Base-by-base conservation (phyloP, 2,329 filamentous ascomycete genomes). In the Aspergillus carbonarius region DNA sequence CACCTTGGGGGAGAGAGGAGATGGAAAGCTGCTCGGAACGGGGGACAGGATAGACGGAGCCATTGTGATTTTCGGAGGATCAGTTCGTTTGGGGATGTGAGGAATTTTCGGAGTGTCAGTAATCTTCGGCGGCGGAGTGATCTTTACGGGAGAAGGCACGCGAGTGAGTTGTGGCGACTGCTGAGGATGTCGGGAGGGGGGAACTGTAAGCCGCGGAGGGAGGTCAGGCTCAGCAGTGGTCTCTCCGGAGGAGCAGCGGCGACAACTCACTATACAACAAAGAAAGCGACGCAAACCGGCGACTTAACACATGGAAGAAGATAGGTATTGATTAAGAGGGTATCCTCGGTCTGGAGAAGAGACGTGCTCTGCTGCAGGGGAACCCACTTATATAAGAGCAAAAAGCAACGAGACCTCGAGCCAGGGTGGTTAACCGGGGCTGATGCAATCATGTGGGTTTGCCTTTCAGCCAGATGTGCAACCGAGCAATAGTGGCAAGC, bases 241-340 rank as follows among this genome's bases (percentile, higher is more conserved):
- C 37, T 59, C 52, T 44, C 35, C 52, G 34, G 52, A 50, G 44
- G 51, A 51, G 57, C 46, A 42, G 37, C 40, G 52, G 37, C 57
- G 35, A 50, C 51, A 54, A 59, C 57, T 55, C 51, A 49, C 35
- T 27, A 59, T 47, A 17, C 44, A 55, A 46, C 25, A 49, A 50
- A 55, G 34, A 46, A 50, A 47, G 46, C 42, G 52, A 59, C 51
- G 52, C 57, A 59, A 59, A 59, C 35, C 52, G 37, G 52, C 52
- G 39, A 56, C 54, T 30, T 56, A 55, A 55, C 37, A 55, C 51
- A 50, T 55, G 18, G 18, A 50, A 59, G 35, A 59, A 50, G 5
- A 35, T 15, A 34, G 32, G 44, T 30, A 30, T 44, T 44, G 39
- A 37, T 32, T 44, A 52, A 27, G 35, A 52, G 37, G 46, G 8